phyloP scores from a whole-genome alignment of 139 green algal genomes.

The Desmodesmus armatus region DNA sequence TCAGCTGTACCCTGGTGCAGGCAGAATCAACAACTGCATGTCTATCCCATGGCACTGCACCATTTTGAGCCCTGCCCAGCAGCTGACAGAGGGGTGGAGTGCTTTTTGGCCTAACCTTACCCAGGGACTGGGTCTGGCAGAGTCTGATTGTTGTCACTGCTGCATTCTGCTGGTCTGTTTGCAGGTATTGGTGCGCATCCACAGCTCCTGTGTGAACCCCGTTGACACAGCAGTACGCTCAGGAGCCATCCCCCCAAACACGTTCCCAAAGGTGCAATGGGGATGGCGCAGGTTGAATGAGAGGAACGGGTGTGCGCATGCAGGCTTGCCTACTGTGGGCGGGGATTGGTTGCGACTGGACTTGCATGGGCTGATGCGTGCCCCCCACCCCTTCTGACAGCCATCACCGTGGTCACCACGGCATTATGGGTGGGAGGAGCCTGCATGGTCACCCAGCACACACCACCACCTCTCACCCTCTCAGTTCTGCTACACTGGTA shows the following conservation, averaged over 20 bases:
- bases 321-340: no score
- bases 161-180: not conserved
- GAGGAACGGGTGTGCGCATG: not conserved
- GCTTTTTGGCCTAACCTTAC: no score
- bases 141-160: no score
- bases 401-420: not conserved
- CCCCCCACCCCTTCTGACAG: not conserved
- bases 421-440: no score
- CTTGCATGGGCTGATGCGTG: not conserved
- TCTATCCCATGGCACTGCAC: not conserved
- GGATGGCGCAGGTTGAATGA: not conserved
- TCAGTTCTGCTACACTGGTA: no score
- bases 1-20: not conserved
- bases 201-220: conserved; percentile 20
- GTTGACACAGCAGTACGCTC: not conserved
- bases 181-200: conserved; percentile 9
- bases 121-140: no score
- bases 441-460: no score
- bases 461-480: no score
- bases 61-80: not conserved
- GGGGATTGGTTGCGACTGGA: not conserved
- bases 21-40: not conserved
- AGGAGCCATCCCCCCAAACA: not conserved
- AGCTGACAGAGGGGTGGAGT: not conserved
- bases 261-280: not conserved